Conservation (phyloP, 768 basidiomycete species). For the Guyanaporus albipodus region DNA sequence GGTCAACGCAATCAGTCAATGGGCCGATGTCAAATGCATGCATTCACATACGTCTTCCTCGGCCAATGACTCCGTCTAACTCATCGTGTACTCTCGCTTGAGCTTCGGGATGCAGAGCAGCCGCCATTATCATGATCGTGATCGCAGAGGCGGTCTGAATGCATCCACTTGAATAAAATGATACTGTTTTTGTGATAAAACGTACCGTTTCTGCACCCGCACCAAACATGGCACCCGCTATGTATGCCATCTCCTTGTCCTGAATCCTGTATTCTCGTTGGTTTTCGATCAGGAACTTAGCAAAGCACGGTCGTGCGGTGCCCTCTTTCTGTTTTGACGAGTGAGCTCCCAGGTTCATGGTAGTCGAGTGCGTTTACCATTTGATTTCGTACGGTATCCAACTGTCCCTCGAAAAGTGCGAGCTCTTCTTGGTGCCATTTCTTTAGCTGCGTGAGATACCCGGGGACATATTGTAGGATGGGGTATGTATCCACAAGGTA, state of each 20-base stretch:
- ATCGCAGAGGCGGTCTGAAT: constrained; percentile 43
- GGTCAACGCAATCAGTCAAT: not conserved
- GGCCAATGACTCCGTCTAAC: constrained; percentile 48
- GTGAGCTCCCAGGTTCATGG: too few species aligned
- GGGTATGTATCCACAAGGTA: constrained; percentile 35
- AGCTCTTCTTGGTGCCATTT: constrained; percentile 50
- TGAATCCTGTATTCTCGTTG: constrained; percentile 30
- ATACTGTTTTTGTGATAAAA: not conserved
- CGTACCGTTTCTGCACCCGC: constrained; percentile 40
- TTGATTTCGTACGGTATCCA: constrained; percentile 40
- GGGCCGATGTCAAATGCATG: not conserved
- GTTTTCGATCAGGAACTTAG: constrained; percentile 36
- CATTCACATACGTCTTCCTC: constrained; percentile 23
- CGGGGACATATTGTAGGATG: constrained; percentile 45
- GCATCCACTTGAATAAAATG: too few species aligned
- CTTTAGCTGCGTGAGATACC: constrained; percentile 50
- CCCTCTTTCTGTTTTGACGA: too few species aligned
- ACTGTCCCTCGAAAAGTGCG: constrained; percentile 44
- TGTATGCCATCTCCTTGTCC: constrained; percentile 36
- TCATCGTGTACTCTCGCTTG: constrained; percentile 50
- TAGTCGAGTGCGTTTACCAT: constrained; percentile 31
- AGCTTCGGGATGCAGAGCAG: constrained; percentile 47
- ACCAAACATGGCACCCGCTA: constrained; percentile 42
- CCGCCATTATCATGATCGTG: constrained; percentile 51
- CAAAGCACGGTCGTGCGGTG: constrained; percentile 14